Evolutionary conservation across 306 rosid species (phyloP).

Genomic region (Glycine tomentella): DNA sequence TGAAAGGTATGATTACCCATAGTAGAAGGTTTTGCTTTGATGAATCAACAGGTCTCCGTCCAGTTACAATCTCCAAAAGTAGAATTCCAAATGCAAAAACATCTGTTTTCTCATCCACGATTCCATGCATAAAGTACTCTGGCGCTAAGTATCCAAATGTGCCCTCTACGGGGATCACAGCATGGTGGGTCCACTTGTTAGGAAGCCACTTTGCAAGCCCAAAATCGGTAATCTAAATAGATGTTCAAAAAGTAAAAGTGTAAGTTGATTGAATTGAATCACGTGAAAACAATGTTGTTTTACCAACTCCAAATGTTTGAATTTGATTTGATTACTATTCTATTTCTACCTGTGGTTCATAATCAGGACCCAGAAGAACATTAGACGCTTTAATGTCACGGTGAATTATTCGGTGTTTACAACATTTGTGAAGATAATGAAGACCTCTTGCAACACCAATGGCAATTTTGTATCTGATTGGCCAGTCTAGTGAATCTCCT

Average conservation of each 20-base stretch:
- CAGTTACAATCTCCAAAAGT: constrained; percentile 86
- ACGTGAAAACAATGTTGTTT: background rate
- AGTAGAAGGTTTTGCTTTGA: constrained; percentile 81
- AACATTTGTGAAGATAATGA: constrained; percentile 88
- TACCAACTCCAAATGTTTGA: background rate
- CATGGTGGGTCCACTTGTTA: constrained; percentile 97
- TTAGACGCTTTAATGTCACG: constrained; percentile 97
- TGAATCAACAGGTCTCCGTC: constrained; percentile 89
- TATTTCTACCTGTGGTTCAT: constrained; percentile 81
- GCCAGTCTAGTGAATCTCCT: constrained; percentile 71
- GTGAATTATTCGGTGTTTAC: constrained; percentile 89
- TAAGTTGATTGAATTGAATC: background rate
- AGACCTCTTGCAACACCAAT: constrained; percentile 93
- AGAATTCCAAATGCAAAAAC: constrained; percentile 86
- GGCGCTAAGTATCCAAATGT: constrained; percentile 98
- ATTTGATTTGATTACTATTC: too few relatives aligned
- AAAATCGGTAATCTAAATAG: constrained; percentile 80
- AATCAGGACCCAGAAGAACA: constrained; percentile 91
- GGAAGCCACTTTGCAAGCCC: constrained; percentile 99
- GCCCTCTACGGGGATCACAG: constrained; percentile 88
- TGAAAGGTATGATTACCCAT: constrained; percentile 65
- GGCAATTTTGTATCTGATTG: constrained; percentile 76
- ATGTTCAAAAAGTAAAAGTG: background rate
- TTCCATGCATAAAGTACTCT: constrained; percentile 93
- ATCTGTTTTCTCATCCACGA: constrained; percentile 93